Conservation (phyloP, 2,329 filamentous ascomycete genomes). For the Fusarium albidum region DNA sequence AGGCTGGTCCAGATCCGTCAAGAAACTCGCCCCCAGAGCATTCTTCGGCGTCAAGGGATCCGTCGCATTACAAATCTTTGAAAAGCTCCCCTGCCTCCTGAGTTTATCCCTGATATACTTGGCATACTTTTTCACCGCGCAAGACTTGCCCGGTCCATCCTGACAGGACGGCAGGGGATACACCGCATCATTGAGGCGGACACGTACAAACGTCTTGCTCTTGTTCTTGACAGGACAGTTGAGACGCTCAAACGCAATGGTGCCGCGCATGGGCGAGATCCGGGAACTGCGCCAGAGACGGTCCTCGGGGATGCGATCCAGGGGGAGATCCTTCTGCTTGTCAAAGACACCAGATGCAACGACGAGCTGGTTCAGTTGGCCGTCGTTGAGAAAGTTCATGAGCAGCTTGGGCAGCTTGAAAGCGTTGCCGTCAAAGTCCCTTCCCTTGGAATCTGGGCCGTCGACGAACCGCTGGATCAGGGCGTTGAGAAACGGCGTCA, state of each 20-base stretch:
- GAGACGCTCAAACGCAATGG: constrained; percentile 70
- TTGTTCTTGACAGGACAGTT: constrained; percentile 51
- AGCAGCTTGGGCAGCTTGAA: constrained; percentile 65
- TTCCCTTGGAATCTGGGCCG: constrained; percentile 60
- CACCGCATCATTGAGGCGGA: constrained; percentile 68
- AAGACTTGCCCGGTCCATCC: constrained; percentile 63
- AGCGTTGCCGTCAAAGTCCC: constrained; percentile 51
- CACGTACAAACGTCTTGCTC: constrained; percentile 59
- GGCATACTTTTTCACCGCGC: constrained; percentile 56
- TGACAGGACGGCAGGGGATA: constrained; percentile 66
- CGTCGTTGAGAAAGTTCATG: constrained; percentile 71
- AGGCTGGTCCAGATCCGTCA: constrained; percentile 53
- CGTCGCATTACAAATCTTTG: constrained; percentile 57
- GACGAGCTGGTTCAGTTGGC: constrained; percentile 69
- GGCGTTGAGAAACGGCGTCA: constrained; percentile 67
- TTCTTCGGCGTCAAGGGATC: constrained; percentile 47
- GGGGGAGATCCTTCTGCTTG: constrained; percentile 57
- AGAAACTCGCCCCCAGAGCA: constrained; percentile 59
- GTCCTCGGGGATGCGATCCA: constrained; percentile 53
- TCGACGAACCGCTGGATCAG: constrained; percentile 61
- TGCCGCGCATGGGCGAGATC: constrained; percentile 70
- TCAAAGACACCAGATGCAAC: constrained; percentile 70
- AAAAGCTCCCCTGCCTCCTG: constrained; percentile 58
- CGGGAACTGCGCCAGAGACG: constrained; percentile 64
- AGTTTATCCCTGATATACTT: constrained; percentile 40